Evolutionary conservation across 768 basidiomycete genomes (phyloP), one percentile per base, ranked within the genome.

Genomic region (Phallus indusiatus): DNA sequence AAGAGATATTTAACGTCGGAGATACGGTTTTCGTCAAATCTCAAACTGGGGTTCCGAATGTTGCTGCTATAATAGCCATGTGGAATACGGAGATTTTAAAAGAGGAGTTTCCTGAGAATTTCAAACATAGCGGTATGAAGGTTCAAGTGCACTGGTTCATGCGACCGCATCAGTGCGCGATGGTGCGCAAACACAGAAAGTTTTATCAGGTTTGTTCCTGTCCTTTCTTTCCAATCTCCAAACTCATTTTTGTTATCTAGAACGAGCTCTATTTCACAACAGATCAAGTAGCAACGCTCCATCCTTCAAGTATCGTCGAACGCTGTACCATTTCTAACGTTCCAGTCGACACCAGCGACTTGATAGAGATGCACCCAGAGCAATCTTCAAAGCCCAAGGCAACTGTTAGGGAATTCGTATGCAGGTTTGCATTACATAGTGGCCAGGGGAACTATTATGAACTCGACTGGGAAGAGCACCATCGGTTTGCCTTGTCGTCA

Each of bases 91-190:
- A 69, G 65, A 47, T 47, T 47, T 63, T 59, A 51, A 67, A 68
- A 55, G 71, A 58, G 1, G 72, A 70, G 8, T 66, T 66, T 0
- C 69, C 63, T 8, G 65, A 55, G 21, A 69, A 73, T 36, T 67
- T 67, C n/a, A 68, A 72, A 35, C 66, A 65, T 1, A 64, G 69
- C 37, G 76, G 72, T 53, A 81, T 84, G 75, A 75, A 79, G 57
- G 69, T 86, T 21, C 76, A 79, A 24, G 70, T 90, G 21, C 88
- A 89, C 64, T 91, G 88, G 88, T 91, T 90, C 65, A 71, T 87
- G 61, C 72, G 82, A 34, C 87, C 86, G 0, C 70, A 72, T 0
- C 82, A 90, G 67, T 72, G 90, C 60, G 78, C 87, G 7, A 71
- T 71, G 22, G 71, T 83, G 55, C 76, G 88, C 12, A 81, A 81